Evolutionary conservation across 257 asterid genomes (phyloP).

Genomic region (Nicotiana obtusifolia): DNA sequence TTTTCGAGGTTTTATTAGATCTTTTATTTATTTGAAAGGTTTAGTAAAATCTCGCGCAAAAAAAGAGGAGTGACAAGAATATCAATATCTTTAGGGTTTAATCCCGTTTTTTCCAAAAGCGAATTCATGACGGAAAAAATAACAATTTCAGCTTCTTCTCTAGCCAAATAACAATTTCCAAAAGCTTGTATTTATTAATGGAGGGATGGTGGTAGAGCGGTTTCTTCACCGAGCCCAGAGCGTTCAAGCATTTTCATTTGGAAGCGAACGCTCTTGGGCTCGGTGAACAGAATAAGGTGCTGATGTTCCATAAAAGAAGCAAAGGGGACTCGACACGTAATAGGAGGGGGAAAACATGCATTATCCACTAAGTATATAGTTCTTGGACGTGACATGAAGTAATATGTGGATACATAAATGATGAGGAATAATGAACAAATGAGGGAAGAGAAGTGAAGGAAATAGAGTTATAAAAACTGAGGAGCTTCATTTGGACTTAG

Average conservation of each 20-base stretch:
- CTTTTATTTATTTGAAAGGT: too few species aligned
- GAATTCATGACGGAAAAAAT: conserved; percentile 50
- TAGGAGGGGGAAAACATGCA: conserved; percentile 51
- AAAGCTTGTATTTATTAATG: too few species aligned
- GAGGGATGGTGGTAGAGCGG: conserved; percentile 42
- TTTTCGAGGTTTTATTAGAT: too few species aligned
- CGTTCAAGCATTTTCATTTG: conserved; percentile 56
- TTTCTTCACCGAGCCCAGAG: conserved; percentile 56
- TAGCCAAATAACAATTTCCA: too few species aligned
- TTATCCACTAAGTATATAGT: conserved; percentile 50
- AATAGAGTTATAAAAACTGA: conserved; percentile 18
- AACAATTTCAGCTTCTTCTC: conserved; percentile 50
- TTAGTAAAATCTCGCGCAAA: too few species aligned
- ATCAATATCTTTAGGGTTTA: conserved; percentile 40
- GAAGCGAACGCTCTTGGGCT: conserved; percentile 47
- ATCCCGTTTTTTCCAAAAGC: conserved; percentile 33
- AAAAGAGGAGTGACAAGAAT: too few species aligned
- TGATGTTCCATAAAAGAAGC: conserved; percentile 51
- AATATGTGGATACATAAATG: conserved; percentile 17
- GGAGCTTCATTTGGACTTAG: conserved; percentile 19
- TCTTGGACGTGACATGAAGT: conserved; percentile 37
- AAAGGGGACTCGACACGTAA: conserved; percentile 36
- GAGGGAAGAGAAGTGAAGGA: conserved; percentile 24
- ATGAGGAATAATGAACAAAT: conserved; percentile 23
- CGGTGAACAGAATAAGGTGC: conserved; percentile 5